Conservation (phyloP, 192 early-diverging fungal species). For the Podila horticola region DNA sequence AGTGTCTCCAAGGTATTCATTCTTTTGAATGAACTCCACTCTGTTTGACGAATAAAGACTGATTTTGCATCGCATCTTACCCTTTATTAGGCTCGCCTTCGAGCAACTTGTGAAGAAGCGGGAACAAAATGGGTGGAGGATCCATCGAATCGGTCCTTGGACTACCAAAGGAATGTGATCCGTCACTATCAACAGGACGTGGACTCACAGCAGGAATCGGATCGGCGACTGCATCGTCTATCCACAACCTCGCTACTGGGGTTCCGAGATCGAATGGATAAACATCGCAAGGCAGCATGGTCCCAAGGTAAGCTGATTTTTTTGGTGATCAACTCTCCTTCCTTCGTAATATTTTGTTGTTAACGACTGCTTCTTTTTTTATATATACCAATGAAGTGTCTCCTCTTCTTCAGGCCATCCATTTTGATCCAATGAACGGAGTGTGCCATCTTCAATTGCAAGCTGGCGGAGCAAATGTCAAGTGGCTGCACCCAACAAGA, state of each 20-base stretch:
- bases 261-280: constrained; percentile 57
- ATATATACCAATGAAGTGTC: constrained; percentile 1
- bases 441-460: constrained; percentile 31
- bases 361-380: neutral
- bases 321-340: neutral
- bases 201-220: constrained; percentile 1
- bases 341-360: neutral
- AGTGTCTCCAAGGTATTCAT: constrained; percentile 49
- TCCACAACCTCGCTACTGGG: constrained; percentile 34
- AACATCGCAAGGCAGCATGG: constrained; percentile 50
- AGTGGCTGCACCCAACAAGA: constrained; percentile 27
- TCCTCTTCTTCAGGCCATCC: constrained; percentile 21
- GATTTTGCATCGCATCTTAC: neutral
- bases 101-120: constrained; percentile 42
- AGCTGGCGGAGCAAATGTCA: neutral
- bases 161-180: constrained; percentile 56
- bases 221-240: constrained; percentile 18
- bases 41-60: no score
- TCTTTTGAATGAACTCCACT: no score
- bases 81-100: constrained; percentile 35
- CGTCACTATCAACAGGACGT: constrained; percentile 36
- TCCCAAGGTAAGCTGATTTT: constrained; percentile 21
- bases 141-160: constrained; percentile 45
- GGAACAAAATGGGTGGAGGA: constrained; percentile 52
- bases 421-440: constrained; percentile 43